These are phyloP conservation scores for Fusarium sp. DNA, from an alignment of 2,329 filamentous ascomycete species.

Conservation along the genomic window DNA sequence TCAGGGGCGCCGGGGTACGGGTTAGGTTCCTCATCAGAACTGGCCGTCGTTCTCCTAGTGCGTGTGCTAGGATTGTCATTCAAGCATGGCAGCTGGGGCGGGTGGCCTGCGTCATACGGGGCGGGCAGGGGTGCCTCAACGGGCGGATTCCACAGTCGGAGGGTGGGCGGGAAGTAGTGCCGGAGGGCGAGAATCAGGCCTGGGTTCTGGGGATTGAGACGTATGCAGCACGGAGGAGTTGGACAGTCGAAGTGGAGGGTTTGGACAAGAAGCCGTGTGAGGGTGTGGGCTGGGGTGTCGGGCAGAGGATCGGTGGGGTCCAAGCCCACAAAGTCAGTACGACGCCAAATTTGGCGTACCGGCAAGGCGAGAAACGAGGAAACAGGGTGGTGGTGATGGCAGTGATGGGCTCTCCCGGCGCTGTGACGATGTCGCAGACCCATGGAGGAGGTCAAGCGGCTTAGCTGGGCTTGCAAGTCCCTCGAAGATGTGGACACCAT, in stretches of 20 bases:
- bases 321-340: conserved; percentile 25
- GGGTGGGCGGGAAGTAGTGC: conserved; percentile 48
- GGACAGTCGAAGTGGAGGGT: conserved; percentile 19
- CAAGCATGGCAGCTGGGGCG: conserved; percentile 47
- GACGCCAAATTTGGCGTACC: conserved; percentile 44
- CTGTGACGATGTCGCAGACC: conserved; percentile 41
- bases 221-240: conserved; percentile 22
- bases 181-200: conserved; percentile 43
- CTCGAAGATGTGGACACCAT: conserved; percentile 38
- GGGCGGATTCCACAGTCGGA: conserved; percentile 51
- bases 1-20: conserved; percentile 28
- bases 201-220: conserved; percentile 41
- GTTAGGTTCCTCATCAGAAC: conserved; percentile 38
- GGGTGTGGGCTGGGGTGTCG: conserved; percentile 30
- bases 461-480: conserved; percentile 31
- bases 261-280: conserved; percentile 23
- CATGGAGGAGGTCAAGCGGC: conserved; percentile 45
- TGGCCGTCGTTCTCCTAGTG: conserved; percentile 41
- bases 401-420: conserved; percentile 34
- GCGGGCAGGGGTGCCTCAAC: conserved; percentile 54
- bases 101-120: conserved; percentile 53
- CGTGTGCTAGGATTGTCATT: conserved; percentile 45
- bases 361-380: conserved; percentile 46
- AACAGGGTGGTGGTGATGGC: conserved; percentile 38
- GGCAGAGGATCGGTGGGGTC: conserved; percentile 27